phyloP scores from a whole-genome alignment of 1,139 yeast species.

The Debaryomyces nepalensis region DNA sequence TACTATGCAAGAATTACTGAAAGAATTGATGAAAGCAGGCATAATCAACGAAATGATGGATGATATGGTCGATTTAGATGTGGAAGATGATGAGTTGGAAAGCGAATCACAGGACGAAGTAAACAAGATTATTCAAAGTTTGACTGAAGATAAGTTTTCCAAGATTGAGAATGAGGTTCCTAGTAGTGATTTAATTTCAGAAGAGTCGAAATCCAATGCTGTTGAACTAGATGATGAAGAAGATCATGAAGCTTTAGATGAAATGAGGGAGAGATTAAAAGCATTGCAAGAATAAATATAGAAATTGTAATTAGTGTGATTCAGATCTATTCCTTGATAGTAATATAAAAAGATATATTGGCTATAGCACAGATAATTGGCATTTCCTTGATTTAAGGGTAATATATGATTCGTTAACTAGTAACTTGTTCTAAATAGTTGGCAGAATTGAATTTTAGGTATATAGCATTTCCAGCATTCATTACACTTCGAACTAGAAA shows the following conservation, averaged over 20 bases:
- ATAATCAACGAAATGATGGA: conserved; percentile 95
- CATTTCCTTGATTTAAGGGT: too few species aligned
- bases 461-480: too few species aligned
- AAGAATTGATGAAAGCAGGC: conserved; percentile 89
- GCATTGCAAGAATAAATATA: conserved; percentile 71
- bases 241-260: conserved; percentile 74
- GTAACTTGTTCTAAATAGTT: too few species aligned
- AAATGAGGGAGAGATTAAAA: conserved; percentile 85
- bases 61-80: conserved; percentile 77
- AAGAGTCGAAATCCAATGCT: conserved; percentile 17
- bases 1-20: conserved; percentile 85
- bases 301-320: not conserved
- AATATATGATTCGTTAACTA: too few species aligned
- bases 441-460: too few species aligned
- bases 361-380: not conserved
- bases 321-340: too few species aligned
- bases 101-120: conserved; percentile 75
- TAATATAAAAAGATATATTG: too few species aligned
- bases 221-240: conserved; percentile 52
- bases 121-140: conserved; percentile 51
- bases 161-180: conserved; percentile 48
- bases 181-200: conserved; percentile 37
- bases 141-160: conserved; percentile 47
- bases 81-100: conserved; percentile 66
- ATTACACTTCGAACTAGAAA: too few species aligned